Conservation (phyloP, 768 basidiomycete species). For the Polyporus arcularius region DNA sequence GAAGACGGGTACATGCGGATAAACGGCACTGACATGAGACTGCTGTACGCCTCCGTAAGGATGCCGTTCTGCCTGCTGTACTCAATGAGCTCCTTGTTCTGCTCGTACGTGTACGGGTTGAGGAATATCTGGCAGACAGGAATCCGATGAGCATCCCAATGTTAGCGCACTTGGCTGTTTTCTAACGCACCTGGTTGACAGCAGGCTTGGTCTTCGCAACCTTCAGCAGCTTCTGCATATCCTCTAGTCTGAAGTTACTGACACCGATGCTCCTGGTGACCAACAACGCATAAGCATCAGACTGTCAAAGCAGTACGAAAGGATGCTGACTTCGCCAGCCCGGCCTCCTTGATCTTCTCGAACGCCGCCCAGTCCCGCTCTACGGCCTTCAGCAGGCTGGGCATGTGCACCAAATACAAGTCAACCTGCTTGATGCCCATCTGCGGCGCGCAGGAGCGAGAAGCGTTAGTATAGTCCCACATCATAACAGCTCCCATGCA, state of each 20-base stretch:
- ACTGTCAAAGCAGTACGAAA: neutral
- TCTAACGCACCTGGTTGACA: constrained; percentile 60
- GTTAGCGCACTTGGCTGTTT: neutral
- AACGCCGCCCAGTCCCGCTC: constrained; percentile 53
- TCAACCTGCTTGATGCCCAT: constrained; percentile 63
- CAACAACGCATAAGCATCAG: neutral
- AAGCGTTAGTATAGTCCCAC: neutral
- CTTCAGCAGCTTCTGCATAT: constrained; percentile 54
- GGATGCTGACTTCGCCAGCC: constrained; percentile 35
- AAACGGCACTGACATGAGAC: constrained; percentile 45
- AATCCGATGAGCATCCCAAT: neutral
- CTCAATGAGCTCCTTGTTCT: constrained; percentile 55
- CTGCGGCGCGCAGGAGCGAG: constrained; percentile 34
- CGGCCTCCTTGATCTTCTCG: constrained; percentile 51
- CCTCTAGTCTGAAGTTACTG: constrained; percentile 59
- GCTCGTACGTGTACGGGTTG: constrained; percentile 71
- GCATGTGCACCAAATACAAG: constrained; percentile 69
- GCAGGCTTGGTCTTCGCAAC: constrained; percentile 58
- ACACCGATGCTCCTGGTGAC: constrained; percentile 68
- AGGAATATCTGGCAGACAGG: constrained; percentile 51
- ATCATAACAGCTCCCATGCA: too few species aligned
- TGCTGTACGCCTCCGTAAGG: constrained; percentile 64
- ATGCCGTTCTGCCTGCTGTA: constrained; percentile 59
- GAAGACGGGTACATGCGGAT: neutral
- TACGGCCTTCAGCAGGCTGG: constrained; percentile 33